Evolutionary conservation across 352 stramenopile genomes (phyloP).

Genomic region (Globisporangium okanoganense): DNA sequence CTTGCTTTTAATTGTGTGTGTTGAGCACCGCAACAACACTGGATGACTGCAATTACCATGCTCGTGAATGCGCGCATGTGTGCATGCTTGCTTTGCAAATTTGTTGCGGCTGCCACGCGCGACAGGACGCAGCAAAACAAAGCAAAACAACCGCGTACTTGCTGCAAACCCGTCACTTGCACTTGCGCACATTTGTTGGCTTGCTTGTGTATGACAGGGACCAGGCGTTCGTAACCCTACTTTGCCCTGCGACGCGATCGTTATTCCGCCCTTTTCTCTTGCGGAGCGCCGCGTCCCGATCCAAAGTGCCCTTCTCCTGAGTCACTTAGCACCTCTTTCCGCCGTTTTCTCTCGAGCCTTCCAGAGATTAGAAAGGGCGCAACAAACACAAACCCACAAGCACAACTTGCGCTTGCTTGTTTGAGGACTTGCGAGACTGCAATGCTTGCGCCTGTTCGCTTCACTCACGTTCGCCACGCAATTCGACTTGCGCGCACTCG

Average conservation of each 20-base stretch:
- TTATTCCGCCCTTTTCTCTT: constrained; percentile 7
- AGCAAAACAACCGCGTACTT: no score
- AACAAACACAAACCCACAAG: background rate
- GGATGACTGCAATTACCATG: background rate
- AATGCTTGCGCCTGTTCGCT: constrained; percentile 1
- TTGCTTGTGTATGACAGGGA: background rate
- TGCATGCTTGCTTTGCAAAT: background rate
- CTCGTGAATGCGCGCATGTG: background rate
- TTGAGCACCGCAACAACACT: background rate
- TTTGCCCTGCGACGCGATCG: constrained; percentile 7
- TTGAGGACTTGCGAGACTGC: background rate
- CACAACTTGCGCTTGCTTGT: background rate
- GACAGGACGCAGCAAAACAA: background rate
- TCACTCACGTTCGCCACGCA: constrained; percentile 5
- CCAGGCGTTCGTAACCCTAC: background rate
- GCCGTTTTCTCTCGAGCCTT: background rate
- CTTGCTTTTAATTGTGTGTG: no score
- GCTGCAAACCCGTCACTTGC: background rate
- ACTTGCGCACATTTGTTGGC: background rate
- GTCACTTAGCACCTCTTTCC: constrained; percentile 1
- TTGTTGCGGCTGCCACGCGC: background rate
- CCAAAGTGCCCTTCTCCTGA: background rate
- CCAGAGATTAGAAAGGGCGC: constrained; percentile 4
- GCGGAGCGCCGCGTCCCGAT: background rate
- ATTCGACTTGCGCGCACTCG: background rate